Evolutionary conservation across 106 monocot species (phyloP).

Genomic region (Ottelia alismoides): DNA sequence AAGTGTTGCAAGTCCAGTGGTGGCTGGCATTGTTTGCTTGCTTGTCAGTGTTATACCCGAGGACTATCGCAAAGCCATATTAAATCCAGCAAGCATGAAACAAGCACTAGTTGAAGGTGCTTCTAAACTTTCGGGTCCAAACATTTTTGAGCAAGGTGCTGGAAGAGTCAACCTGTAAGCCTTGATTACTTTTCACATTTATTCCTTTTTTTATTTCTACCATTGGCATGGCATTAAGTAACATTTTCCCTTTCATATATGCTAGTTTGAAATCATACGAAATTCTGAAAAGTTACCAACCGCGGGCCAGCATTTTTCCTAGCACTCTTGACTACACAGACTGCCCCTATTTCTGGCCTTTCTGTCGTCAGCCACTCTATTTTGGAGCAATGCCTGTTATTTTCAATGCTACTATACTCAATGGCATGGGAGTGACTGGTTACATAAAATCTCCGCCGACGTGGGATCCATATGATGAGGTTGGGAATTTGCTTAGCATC

Average conservation of each 20-base stretch:
- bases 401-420: constrained; percentile 92
- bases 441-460: constrained; percentile 51
- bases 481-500: constrained; percentile 80
- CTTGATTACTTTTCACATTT: constrained; percentile 4
- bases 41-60: constrained; percentile 86
- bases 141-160: constrained; percentile 96
- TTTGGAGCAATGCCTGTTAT: constrained; percentile 93
- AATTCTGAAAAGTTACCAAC: constrained; percentile 75
- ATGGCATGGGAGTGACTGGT: constrained; percentile 93
- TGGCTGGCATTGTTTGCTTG: constrained; percentile 94
- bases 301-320: constrained; percentile 86
- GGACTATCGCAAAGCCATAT: constrained; percentile 41
- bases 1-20: constrained; percentile 97
- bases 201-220: neutral
- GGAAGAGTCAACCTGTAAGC: constrained; percentile 93
- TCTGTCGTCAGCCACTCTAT: constrained; percentile 93
- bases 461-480: constrained; percentile 85
- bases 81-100: constrained; percentile 99
- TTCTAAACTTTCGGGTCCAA: constrained; percentile 75
- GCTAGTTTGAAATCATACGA: constrained; percentile 69
- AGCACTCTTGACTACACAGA: constrained; percentile 76
- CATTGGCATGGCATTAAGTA: too few relatives aligned
- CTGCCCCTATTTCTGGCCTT: constrained; percentile 95
- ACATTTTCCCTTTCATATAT: neutral
- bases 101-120: constrained; percentile 99